Evolutionary conservation across 148 eudicot genomes (phyloP), one percentile per base, ranked within the genome.

Genomic region (Persicaria maculosa): DNA sequence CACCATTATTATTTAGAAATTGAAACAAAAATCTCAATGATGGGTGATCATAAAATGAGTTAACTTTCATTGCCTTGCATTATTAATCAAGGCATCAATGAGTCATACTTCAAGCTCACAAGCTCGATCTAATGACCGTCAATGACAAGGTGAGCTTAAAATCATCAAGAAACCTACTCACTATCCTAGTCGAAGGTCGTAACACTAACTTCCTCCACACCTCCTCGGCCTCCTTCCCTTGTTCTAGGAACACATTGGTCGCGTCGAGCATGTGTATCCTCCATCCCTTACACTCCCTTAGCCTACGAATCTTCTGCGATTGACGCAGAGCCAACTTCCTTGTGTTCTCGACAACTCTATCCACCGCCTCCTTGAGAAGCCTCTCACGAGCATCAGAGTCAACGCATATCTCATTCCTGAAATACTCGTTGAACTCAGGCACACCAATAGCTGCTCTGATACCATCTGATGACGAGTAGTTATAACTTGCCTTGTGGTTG

Each of bases 401-500:
- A 17, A 25, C 69, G 25, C 4, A 4, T 2, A 14, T 25, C 45
- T 64, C 69, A 9, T 17, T 22, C 44, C 6, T 25, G 44, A 64
- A 5, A 64, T 4, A 40, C 7, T 2, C n/a, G 16, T 64, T 43
- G 45, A 64, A 64, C n/a, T 64, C 69, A 2, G 69, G 69, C 17
- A 64, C 69, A 25, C 69, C 69, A 6, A 64, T 64, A 0, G 69
- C 69, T 64, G 69, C n/a, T 64, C 69, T 64, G 14, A 64, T 64
- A 25, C 69, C 69, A 22, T 1, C n/a, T 0, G 44, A 25, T 64
- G 45, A 4, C 1, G 58, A 14, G 22, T 81, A 74, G 59, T 22
- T 0, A 22, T 22, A 22, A 22, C 79, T 79, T 0, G 78, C 52
- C 15, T 46, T 68, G 0, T 76, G 80, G n/a, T 7, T 68, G 20